A percentile compares a stretch with the other conserved stretches of the same genome.
phyloP scores from a whole-genome alignment of 176 grass and related monocot genomes.

The Paspalum vaginatum region DNA sequence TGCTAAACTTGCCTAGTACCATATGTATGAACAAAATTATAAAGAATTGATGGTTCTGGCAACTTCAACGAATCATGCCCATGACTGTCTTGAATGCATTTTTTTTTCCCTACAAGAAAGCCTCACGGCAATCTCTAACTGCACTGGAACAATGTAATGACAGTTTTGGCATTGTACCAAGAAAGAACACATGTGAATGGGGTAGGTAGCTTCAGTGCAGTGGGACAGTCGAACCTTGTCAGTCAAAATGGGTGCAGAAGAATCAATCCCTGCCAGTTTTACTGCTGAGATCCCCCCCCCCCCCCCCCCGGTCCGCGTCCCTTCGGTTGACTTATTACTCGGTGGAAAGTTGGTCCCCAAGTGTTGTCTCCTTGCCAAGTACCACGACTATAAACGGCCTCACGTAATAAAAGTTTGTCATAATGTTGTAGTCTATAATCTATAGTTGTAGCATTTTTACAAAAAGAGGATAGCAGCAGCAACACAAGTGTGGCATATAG shows the following conservation, averaged over 20 bases:
- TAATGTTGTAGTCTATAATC: not conserved
- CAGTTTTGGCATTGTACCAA: constrained; percentile 12
- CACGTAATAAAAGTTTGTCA: constrained; percentile 4
- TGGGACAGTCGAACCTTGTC: constrained; percentile 21
- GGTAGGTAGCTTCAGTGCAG: not conserved
- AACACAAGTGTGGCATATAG: not conserved
- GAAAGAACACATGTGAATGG: constrained; percentile 15
- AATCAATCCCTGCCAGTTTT: constrained; percentile 44
- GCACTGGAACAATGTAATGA: constrained; percentile 25
- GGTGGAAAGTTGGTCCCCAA: constrained; percentile 27
- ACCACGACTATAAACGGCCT: not conserved
- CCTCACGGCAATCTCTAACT: constrained; percentile 4
- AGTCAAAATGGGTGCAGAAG: constrained; percentile 43
- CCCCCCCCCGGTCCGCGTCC: constrained; percentile 23
- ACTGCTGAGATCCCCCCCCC: constrained; percentile 44
- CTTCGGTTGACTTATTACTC: constrained; percentile 33
- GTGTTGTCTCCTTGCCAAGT: constrained; percentile 22
- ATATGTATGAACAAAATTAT: not conserved
- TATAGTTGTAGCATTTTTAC: constrained; percentile 22
- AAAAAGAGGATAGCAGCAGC: not conserved
- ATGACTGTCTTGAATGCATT: not conserved
- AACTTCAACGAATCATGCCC: not conserved
- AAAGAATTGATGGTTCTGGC: not conserved
- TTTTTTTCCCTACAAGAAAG: not conserved
- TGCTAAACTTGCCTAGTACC: not conserved